These are phyloP conservation scores for Epichloe festucae DNA, from an alignment of 2,329 filamentous ascomycete genomes.

Conservation along the genomic window DNA sequence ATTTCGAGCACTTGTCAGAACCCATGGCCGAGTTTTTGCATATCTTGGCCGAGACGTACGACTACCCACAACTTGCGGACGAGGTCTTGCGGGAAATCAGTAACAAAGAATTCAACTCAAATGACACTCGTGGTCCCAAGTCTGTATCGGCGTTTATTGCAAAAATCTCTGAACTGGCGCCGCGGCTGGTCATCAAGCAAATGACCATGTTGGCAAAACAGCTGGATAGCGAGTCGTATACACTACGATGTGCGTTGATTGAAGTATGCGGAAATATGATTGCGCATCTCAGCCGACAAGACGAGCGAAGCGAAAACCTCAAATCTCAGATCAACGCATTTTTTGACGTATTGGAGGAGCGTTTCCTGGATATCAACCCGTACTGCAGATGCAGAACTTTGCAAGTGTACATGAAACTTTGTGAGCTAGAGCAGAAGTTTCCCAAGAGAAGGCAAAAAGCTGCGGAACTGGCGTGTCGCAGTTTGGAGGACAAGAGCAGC, in stretches of 20 bases:
- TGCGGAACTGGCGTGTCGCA: constrained; percentile 75
- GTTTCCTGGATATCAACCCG: constrained; percentile 91
- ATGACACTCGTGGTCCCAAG: constrained; percentile 89
- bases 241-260: constrained; percentile 81
- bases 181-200: constrained; percentile 88
- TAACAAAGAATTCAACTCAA: constrained; percentile 96
- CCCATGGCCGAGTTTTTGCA: constrained; percentile 98
- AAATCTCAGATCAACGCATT: constrained; percentile 94
- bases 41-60: constrained; percentile 92
- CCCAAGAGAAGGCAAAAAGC: constrained; percentile 81
- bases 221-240: constrained; percentile 94
- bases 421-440: constrained; percentile 91
- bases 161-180: constrained; percentile 83
- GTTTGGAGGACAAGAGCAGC: constrained; percentile 94
- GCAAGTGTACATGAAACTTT: constrained; percentile 85
- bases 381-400: constrained; percentile 87
- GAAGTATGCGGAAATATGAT: constrained; percentile 97
- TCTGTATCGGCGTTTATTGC: constrained; percentile 90
- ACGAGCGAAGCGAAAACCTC: constrained; percentile 82
- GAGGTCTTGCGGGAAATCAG: constrained; percentile 89
- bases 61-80: constrained; percentile 88
- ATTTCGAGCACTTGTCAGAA: constrained; percentile 97
- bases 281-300: constrained; percentile 75
- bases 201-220: constrained; percentile 93
- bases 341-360: constrained; percentile 90